Base-by-base conservation (phyloP, 2,329 filamentous ascomycete genomes). In the Neodidymelliopsis sp. region DNA sequence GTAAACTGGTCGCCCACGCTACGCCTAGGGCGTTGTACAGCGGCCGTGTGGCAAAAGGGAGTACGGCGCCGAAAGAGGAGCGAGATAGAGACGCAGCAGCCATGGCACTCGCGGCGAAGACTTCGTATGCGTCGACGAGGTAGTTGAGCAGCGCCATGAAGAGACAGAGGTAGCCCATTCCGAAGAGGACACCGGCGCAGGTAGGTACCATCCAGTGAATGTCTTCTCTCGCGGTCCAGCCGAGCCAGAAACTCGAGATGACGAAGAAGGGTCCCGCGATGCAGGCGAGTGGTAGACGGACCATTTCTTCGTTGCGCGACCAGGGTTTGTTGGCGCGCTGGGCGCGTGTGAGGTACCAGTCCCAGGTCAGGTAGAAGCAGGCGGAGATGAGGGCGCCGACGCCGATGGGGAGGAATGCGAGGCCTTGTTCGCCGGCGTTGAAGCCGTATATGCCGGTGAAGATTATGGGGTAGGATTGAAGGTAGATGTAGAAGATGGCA, bases 31-130 rank as follows among this genome's bases (percentile, higher is more conserved):
- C 79, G 7, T 81, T 69, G 65, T 91, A 93, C 85, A 92, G 75
- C 0, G 77, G 75, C 36, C 63, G 66, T 20, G 76, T 73, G 0
- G 75, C 77, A 56, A 79, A 79, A 7, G 77, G 77, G 16, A 79
- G 42, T 2, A 76, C 68, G 0, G 90, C 90, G 51, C 88, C 91
- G 76, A 95, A 94, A 15, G 81, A 79, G 56, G 87, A 91, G 42
- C 92, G 82, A 48, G 88, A 83, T 69, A 94, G 90, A 35, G 87
- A 88, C 65, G 96, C 94, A 33, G 91, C 90, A 10, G 91, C 90
- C 71, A 96, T 79, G 4, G 91, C 90, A 49, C 82, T 86, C 35
- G 89, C 89, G 19, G 88, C 88, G 68, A 89, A 91, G 19, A 84
- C 73, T 43, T 88, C 87, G 72, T 92, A 92, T 16, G 88, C 87